Percentiles rank a stretch among this genome's conserved stretches.
Conservation (phyloP, 2,329 filamentous ascomycete species). For the Orbilia ellipsospora region DNA sequence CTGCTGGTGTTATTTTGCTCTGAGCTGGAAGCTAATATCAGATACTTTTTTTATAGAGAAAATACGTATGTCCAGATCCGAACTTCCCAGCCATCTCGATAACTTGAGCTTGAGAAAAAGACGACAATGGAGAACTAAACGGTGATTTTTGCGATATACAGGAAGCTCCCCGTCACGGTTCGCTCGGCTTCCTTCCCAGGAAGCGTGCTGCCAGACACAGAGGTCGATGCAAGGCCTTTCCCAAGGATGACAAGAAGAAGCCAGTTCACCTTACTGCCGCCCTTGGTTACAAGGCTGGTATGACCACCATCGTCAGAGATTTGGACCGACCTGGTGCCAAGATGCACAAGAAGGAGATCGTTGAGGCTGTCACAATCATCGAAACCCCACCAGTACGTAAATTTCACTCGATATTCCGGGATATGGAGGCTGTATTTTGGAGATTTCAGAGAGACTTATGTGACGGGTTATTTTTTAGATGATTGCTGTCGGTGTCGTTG, state of each 20-base stretch:
- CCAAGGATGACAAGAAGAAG: constrained; percentile 99
- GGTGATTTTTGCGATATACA: constrained; percentile 68
- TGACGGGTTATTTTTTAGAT: constrained; percentile 73
- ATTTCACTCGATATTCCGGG: constrained; percentile 18
- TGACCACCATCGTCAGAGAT: constrained; percentile 99
- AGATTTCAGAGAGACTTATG: constrained; percentile 56
- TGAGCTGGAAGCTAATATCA: constrained; percentile 39
- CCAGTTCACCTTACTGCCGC: constrained; percentile 96
- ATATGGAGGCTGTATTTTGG: not conserved
- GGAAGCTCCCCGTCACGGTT: constrained; percentile 95
- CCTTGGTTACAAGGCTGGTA: constrained; percentile 99
- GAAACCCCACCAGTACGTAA: constrained; percentile 90
- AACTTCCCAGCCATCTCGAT: constrained; percentile 47
- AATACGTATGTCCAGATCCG: constrained; percentile 58
- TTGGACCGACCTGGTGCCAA: constrained; percentile 99
- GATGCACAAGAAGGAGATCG: constrained; percentile 98
- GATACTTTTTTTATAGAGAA: constrained; percentile 56
- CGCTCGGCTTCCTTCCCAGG: constrained; percentile 82
- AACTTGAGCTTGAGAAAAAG: too few species aligned
- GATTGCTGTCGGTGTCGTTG: constrained; percentile 99
- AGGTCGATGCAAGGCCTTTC: constrained; percentile 96
- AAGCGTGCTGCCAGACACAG: constrained; percentile 80
- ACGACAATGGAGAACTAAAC: constrained; percentile 23
- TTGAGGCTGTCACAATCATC: constrained; percentile 87
- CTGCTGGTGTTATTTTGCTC: too few species aligned